Evolutionary conservation across 2,329 filamentous ascomycete genomes (phyloP), one percentile per base, ranked within the genome.

Genomic region (Botryotinia narcissicola): DNA sequence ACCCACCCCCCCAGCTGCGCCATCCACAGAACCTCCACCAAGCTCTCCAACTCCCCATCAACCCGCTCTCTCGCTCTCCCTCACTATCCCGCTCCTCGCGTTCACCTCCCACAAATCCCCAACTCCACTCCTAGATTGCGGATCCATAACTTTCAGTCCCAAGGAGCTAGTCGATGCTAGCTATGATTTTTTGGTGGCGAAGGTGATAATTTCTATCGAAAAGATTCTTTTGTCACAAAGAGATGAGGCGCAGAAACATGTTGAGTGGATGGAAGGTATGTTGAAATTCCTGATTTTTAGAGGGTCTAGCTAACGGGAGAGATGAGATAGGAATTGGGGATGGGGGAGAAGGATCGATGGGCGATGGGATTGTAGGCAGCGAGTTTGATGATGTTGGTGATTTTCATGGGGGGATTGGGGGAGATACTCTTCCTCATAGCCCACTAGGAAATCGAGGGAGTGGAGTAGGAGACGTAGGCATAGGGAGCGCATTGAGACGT

Each of bases 391-490:
- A 12, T 5, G 8, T 4, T 35, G 8, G 18, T 10, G 9, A 4
- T 22, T 35, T 35, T 35, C 35, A 35, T 35, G 35, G 35, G 35
- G 6, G 35, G 35, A 3, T 37, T 7, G 32, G 20, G 5, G 12
- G 6, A 29, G 3, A 29, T 29, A 54, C n/a, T 18, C 14, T 29
- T n/a, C 16, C n/a, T 18, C 51, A 29, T 5, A 0, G 0, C 5
- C n/a, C 51, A 54, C n/a, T 16, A 3, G 6, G 35, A 9, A n/a
- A 9, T 40, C 1, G 9, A 1, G 60, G 12, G 3, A 40, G 22
- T 18, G 5, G 25, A 16, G 48, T 54, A 12, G 46, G 22, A 51
- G 22, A 14, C 1, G 25, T 51, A 14, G 51, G 51, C 6, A 2
- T 54, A 54, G 6, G 51, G 6, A 8, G 0, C 9, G 25, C 12